Evolutionary conservation across 345 rosid species (phyloP), one percentile per base, ranked within the genome.

Genomic region (Citrus sp.): DNA sequence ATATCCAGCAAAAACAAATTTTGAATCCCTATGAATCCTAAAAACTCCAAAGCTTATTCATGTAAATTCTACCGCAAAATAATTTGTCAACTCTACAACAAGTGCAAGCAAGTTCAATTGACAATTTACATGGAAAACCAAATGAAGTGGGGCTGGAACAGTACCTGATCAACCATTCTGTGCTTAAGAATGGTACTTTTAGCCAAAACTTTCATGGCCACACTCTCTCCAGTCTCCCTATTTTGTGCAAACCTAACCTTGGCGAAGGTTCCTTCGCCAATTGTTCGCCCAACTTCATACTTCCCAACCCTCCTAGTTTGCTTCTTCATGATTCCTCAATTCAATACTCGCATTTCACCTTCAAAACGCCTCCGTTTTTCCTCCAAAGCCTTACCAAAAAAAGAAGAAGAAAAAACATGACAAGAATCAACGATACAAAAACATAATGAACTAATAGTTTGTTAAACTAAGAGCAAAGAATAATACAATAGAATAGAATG

Each of bases 181-280:
- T 93, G 92, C 90, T 87, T 89, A 51, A 95, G 93, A 81, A 95
- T 86, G 84, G 93, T 88, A 82, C 82, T 82, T 86, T 95, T 95
- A 61, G 92, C 91, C 91, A 95, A 35, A 37, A 93, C 84, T 83
- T 95, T 95, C 77, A 95, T 82, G 84, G 99, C 99, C 25, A 95
- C 96, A 28, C 86, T 83, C 74, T 86, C 94, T 59, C 99, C 96
- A 3, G 92, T 88, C 40, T 88, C 96, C 32, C 60, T 76, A 79
- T 93, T 90, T 82, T 59, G 84, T 1, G 98, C 99, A 76, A 91
- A 95, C 87, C 92, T 95, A 64, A 95, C 99, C 87, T 95, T 95
- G 16, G 99, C 98, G 77, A 95, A 95, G 54, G 93, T 91, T 16
- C 99, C 99, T 84, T 95, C 97, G 4, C 99, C 99, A 30, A 95